Percentiles rank a stretch among this genome's conserved stretches.
Conservation (phyloP, 768 basidiomycete species). For the Tricholoma sp. region DNA sequence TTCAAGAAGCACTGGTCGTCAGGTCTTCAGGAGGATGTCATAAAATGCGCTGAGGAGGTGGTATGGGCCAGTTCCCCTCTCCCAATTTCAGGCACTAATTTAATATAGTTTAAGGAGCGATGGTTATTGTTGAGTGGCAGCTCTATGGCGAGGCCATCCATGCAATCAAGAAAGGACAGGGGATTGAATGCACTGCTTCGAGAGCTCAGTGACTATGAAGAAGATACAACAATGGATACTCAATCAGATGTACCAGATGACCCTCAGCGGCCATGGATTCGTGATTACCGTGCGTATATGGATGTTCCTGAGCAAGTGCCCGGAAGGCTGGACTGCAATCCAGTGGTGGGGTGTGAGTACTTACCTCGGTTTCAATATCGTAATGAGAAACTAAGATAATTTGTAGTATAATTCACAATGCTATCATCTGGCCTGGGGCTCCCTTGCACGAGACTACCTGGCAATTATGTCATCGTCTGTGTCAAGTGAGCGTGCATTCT, state of each 20-base stretch:
- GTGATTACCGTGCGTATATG: slow-evolving; percentile 22
- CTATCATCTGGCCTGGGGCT: slow-evolving; percentile 29
- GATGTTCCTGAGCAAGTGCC: not conserved
- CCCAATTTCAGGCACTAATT: not conserved
- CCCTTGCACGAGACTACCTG: slow-evolving; percentile 31
- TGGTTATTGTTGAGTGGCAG: not conserved
- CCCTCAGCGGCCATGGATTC: slow-evolving; percentile 10
- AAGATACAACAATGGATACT: not conserved
- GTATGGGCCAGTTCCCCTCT: not conserved
- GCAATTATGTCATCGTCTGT: slow-evolving; percentile 33
- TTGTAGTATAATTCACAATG: not conserved
- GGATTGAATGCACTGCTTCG: not conserved
- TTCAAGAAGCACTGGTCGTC: slow-evolving; percentile 23
- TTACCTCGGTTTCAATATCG: no score
- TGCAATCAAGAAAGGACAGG: not conserved
- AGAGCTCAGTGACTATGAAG: not conserved
- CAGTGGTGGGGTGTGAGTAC: not conserved
- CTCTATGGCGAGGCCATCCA: not conserved
- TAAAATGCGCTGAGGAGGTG: no score
- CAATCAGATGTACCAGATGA: slow-evolving; percentile 3
- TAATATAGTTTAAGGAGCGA: not conserved
- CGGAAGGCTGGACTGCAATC: no score
- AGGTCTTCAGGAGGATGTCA: not conserved
- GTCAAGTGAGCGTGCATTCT: slow-evolving; percentile 37
- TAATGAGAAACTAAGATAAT: not conserved